Evolutionary conservation across 2,329 filamentous ascomycete genomes (phyloP).

Genomic region (Gremmenia infestans): DNA sequence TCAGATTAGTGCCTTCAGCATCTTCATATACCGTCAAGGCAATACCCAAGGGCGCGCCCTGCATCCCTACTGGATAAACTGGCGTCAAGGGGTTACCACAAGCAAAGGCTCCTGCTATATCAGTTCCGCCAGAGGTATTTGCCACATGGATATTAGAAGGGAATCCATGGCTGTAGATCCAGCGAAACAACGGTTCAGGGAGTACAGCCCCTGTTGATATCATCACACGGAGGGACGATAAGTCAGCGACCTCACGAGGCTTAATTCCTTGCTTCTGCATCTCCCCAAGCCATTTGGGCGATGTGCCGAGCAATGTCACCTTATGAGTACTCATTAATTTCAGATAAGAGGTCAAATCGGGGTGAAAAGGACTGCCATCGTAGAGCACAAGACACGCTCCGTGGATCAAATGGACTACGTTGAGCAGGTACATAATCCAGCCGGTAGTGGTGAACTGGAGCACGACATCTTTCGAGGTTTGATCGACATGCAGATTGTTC

Average conservation of each 20-base stretch:
- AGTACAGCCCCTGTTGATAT: constrained; percentile 79
- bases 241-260: constrained; percentile 56
- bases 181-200: constrained; percentile 70
- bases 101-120: constrained; percentile 49
- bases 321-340: constrained; percentile 55
- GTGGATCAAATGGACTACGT: constrained; percentile 51
- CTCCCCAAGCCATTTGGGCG: constrained; percentile 72
- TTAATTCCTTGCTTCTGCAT: constrained; percentile 58
- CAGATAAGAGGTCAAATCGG: constrained; percentile 59
- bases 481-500: constrained; percentile 45
- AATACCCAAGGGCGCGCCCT: constrained; percentile 47
- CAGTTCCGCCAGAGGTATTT: constrained; percentile 75
- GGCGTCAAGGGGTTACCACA: constrained; percentile 65
- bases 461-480: constrained; percentile 38
- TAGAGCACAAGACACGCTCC: constrained; percentile 67
- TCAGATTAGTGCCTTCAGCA: constrained; percentile 36
- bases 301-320: constrained; percentile 70
- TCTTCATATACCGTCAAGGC: constrained; percentile 59
- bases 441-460: constrained; percentile 63
- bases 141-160: constrained; percentile 59
- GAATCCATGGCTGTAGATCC: constrained; percentile 66
- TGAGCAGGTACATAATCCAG: constrained; percentile 82
- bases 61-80: constrained; percentile 54
- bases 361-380: constrained; percentile 75
- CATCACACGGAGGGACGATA: constrained; percentile 57